Percentiles rank a stretch among this genome's conserved stretches.
Evolutionary conservation across 2,329 filamentous ascomycete genomes (phyloP).

Genomic region (Didymella pomorum): DNA sequence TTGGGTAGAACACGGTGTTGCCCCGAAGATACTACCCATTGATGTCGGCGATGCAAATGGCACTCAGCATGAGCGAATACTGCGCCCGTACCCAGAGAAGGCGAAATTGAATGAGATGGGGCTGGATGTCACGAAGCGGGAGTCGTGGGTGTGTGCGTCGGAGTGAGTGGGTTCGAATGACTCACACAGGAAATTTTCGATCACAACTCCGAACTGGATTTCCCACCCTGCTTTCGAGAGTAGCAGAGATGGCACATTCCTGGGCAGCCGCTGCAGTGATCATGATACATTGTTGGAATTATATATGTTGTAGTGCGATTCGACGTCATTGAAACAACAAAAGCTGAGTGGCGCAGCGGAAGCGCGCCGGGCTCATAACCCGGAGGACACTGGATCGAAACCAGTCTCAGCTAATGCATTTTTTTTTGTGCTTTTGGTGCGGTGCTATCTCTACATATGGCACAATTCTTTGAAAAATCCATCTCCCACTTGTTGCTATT

Average conservation of each 20-base stretch:
- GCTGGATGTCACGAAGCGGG: neutral
- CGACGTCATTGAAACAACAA: neutral
- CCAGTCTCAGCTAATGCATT: constrained; percentile 27
- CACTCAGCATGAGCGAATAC: neutral
- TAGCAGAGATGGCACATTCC: no score
- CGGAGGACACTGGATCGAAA: constrained; percentile 41
- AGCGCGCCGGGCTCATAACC: constrained; percentile 47
- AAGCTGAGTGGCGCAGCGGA: constrained; percentile 43
- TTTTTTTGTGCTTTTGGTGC: neutral
- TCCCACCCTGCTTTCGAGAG: neutral
- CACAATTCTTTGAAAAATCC: no score
- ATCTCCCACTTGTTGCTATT: no score
- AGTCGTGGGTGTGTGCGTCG: constrained; percentile 1
- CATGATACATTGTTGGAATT: no score
- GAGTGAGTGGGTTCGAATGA: constrained; percentile 4
- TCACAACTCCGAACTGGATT: neutral
- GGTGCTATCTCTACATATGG: no score
- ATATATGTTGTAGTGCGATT: no score
- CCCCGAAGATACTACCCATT: constrained; percentile 17
- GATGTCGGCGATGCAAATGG: neutral
- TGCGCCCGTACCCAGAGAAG: constrained; percentile 4
- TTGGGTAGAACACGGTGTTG: constrained; percentile 25
- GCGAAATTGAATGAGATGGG: neutral
- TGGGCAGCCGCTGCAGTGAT: no score
- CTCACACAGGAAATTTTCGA: constrained; percentile 10